Conservation (phyloP, 352 stramenopile species). For the Pythium chondricola region DNA sequence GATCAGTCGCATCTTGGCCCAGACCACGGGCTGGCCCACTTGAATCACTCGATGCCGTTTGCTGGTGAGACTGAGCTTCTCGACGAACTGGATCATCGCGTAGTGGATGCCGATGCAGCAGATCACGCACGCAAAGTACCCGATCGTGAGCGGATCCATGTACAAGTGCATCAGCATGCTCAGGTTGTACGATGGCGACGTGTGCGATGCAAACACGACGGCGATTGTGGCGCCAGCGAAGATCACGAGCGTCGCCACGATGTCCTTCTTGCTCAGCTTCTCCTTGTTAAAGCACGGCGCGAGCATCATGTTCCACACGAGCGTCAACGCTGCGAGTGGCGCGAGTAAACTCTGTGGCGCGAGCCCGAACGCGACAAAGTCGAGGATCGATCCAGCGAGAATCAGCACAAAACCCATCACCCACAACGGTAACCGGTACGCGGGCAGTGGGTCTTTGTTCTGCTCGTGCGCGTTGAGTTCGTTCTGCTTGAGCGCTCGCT, state of each 20-base stretch:
- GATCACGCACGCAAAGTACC: slow-evolving; percentile 49
- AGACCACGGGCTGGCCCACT: slow-evolving; percentile 49
- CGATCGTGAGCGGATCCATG: slow-evolving; percentile 59
- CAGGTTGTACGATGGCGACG: slow-evolving; percentile 78
- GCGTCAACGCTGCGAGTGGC: slow-evolving; percentile 81
- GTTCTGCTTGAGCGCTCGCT: slow-evolving; percentile 80
- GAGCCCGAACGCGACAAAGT: slow-evolving; percentile 89
- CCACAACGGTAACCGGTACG: slow-evolving; percentile 81
- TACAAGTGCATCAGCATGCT: slow-evolving; percentile 77
- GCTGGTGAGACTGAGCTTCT: slow-evolving; percentile 62
- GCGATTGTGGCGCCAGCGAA: slow-evolving; percentile 77
- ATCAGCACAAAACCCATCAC: slow-evolving; percentile 80
- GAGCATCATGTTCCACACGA: slow-evolving; percentile 91
- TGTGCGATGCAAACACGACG: slow-evolving; percentile 79
- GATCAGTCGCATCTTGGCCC: slow-evolving; percentile 63
- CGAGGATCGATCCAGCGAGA: slow-evolving; percentile 70
- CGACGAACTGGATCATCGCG: slow-evolving; percentile 56
- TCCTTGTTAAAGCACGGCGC: slow-evolving; percentile 86
- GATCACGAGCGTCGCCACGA: slow-evolving; percentile 76
- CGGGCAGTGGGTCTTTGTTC: slow-evolving; percentile 40
- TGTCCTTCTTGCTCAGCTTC: slow-evolving; percentile 73
- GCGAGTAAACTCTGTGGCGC: slow-evolving; percentile 85
- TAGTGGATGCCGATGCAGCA: slow-evolving; percentile 57
- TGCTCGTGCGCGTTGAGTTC: slow-evolving; percentile 48
- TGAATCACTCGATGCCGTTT: slow-evolving; percentile 72